phyloP scores from a whole-genome alignment of 2,329 filamentous ascomycete species.

The Apiospora malaysiana region DNA sequence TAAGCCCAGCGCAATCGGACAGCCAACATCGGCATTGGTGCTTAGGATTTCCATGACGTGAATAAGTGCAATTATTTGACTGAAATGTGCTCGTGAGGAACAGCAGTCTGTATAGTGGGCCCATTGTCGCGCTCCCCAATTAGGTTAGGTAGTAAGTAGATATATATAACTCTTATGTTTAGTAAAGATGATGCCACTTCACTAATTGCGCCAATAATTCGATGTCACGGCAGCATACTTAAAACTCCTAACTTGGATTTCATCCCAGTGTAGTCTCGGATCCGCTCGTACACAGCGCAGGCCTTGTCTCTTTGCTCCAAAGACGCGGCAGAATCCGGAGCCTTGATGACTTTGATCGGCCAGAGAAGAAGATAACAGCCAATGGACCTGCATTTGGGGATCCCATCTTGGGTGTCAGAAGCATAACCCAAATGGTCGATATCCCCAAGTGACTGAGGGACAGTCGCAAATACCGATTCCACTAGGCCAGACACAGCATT shows the following conservation, averaged over 20 bases:
- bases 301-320: slow-evolving; percentile 38
- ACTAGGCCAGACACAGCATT: slow-evolving; percentile 38
- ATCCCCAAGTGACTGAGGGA: slow-evolving; percentile 45
- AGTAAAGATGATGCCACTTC: background rate
- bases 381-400: slow-evolving; percentile 40
- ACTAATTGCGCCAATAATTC: background rate
- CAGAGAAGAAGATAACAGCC: slow-evolving; percentile 47
- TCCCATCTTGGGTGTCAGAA: slow-evolving; percentile 24
- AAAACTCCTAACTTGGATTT: slow-evolving; percentile 40
- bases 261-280: slow-evolving; percentile 48
- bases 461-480: slow-evolving; percentile 42
- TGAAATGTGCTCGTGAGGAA: background rate
- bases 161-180: background rate
- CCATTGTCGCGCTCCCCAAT: background rate
- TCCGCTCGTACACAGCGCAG: slow-evolving; percentile 41
- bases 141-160: too few relatives aligned
- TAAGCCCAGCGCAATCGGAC: too few relatives aligned
- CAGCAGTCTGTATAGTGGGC: background rate
- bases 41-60: background rate
- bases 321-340: slow-evolving; percentile 29
- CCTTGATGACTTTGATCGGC: slow-evolving; percentile 45
- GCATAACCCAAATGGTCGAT: slow-evolving; percentile 36
- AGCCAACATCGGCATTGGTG: background rate
- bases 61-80: background rate
- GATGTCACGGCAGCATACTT: slow-evolving; percentile 25